A percentile compares a stretch with the other conserved stretches of the same genome.
Evolutionary conservation across 2,329 filamentous ascomycete genomes (phyloP).

Genomic region (Hymenoscyphus scutula): DNA sequence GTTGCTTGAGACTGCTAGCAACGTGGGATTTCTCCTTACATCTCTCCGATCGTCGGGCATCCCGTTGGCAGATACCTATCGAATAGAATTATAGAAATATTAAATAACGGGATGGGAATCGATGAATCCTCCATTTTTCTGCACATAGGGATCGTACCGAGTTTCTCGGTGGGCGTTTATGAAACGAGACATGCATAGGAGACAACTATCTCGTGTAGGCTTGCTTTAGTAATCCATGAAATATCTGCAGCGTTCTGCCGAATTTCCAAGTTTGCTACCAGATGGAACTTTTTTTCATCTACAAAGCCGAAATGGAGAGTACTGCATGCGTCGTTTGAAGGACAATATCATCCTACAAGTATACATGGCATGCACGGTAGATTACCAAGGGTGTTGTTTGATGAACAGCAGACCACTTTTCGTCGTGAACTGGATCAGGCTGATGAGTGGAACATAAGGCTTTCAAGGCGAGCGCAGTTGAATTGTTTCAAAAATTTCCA

Average conservation of each 20-base stretch:
- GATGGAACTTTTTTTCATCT: neutral
- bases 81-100: neutral
- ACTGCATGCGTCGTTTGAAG: neutral
- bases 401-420: slow-evolving; percentile 1
- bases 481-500: slow-evolving; percentile 23
- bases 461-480: slow-evolving; percentile 7
- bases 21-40: neutral
- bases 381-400: neutral
- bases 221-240: neutral
- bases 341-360: slow-evolving; percentile 1
- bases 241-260: neutral
- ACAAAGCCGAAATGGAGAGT: neutral
- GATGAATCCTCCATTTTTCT: neutral
- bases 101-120: neutral
- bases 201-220: neutral
- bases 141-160: neutral
- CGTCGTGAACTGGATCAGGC: neutral
- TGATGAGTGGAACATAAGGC: neutral
- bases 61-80: neutral
- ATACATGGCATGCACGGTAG: neutral
- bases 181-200: neutral
- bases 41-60: neutral
- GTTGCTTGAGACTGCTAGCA: neutral
- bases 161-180: neutral
- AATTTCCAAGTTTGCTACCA: neutral